phyloP scores from a whole-genome alignment of 345 rosid genomes.

The Durio zibethinus region DNA sequence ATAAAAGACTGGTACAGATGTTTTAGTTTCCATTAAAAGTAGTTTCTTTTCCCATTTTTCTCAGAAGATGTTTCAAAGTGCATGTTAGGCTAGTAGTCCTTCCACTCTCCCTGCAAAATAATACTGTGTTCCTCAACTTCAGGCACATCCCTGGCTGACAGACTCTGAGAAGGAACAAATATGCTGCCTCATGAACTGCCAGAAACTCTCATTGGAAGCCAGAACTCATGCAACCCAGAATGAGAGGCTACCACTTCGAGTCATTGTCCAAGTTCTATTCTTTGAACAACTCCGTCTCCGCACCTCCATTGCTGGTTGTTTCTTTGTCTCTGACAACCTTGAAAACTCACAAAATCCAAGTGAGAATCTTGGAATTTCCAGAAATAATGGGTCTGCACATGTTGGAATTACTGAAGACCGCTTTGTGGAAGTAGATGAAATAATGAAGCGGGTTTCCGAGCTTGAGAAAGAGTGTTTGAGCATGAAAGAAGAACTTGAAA shows the following conservation, averaged over 20 bases:
- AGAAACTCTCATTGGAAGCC: constrained; percentile 87
- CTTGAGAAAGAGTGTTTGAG: constrained; percentile 74
- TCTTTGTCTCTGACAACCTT: constrained; percentile 56
- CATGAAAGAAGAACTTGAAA: constrained; percentile 78
- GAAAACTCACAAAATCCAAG: constrained; percentile 40
- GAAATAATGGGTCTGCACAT: constrained; percentile 25
- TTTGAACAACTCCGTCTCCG: constrained; percentile 86
- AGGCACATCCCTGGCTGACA: constrained; percentile 93
- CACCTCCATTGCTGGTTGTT: constrained; percentile 69
- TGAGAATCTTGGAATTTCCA: constrained; percentile 40
- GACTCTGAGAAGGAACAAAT: constrained; percentile 76
- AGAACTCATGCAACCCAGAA: constrained; percentile 93
- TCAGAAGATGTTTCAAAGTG: not conserved
- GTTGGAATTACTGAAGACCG: constrained; percentile 21
- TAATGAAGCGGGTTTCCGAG: constrained; percentile 66
- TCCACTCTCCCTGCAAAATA: not conserved
- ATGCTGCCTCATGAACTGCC: constrained; percentile 78
- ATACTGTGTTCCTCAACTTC: constrained; percentile 16
- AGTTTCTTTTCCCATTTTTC: not conserved
- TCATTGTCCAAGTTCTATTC: constrained; percentile 84
- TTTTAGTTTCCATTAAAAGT: not conserved
- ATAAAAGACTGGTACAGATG: not conserved
- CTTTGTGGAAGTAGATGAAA: constrained; percentile 37
- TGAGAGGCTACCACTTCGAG: constrained; percentile 83
- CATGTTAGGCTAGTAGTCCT: not conserved